These are phyloP conservation scores for Barbatosphaeria neglecta DNA, from an alignment of 495 filamentous ascomycete genomes.

Conservation along the genomic window DNA sequence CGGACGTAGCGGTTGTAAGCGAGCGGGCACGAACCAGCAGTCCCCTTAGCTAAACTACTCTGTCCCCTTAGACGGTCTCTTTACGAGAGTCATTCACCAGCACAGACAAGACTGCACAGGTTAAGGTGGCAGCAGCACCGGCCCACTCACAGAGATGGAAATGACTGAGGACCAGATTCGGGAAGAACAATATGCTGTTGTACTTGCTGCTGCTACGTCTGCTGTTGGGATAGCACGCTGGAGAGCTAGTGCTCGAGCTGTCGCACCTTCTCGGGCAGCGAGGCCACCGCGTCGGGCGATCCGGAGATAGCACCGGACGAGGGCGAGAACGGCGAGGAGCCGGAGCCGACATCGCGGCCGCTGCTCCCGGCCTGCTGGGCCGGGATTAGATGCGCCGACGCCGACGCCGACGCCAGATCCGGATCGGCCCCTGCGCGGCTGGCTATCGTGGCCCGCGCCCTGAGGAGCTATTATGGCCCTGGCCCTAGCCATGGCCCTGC, in stretches of 20 bases:
- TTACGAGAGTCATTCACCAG: too few relatives aligned
- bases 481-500: background rate
- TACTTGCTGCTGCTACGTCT: background rate
- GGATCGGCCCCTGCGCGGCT: background rate
- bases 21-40: too few relatives aligned
- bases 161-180: too few relatives aligned
- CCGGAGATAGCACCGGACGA: background rate
- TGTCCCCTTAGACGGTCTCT: too few relatives aligned
- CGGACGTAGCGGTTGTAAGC: too few relatives aligned
- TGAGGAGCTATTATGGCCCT: too few relatives aligned
- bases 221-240: slow-evolving; percentile 9
- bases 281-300: slow-evolving; percentile 3
- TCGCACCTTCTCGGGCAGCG: slow-evolving; percentile 12
- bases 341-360: background rate
- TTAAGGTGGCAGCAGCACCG: too few relatives aligned
- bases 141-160: too few relatives aligned
- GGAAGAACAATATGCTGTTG: too few relatives aligned
- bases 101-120: too few relatives aligned
- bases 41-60: too few relatives aligned
- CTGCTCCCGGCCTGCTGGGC: background rate
- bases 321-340: background rate
- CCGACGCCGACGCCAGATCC: background rate
- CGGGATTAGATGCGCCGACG: background rate
- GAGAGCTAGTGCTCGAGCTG: slow-evolving; percentile 21
- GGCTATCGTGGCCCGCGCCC: too few relatives aligned